phyloP scores from a whole-genome alignment of 2,329 filamentous ascomycete species.

The Proliferodiscus dingleyae region DNA sequence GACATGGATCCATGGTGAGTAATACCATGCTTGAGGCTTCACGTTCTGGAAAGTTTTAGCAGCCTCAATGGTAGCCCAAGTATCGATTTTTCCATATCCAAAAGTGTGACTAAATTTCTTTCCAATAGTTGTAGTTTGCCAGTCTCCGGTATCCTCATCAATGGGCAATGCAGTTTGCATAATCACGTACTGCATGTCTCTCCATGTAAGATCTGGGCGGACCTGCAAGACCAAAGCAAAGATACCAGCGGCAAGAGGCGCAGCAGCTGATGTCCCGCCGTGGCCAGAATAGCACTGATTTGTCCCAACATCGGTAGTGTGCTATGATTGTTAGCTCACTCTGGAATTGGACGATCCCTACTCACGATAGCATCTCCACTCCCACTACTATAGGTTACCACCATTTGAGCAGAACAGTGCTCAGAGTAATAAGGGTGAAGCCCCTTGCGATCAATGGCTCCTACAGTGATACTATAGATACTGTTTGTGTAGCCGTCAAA shows the following conservation, averaged over 20 bases:
- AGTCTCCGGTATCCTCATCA: conserved; percentile 67
- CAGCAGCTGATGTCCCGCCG: conserved; percentile 92
- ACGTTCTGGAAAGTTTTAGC: conserved; percentile 83
- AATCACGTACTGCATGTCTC: conserved; percentile 89
- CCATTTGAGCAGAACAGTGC: conserved; percentile 88
- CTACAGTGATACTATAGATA: conserved; percentile 97
- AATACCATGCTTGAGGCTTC: conserved; percentile 93
- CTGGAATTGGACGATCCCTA: background rate
- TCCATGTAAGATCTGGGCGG: conserved; percentile 84
- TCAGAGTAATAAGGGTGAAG: conserved; percentile 95
- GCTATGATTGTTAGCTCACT: conserved; percentile 39
- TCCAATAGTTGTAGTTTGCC: conserved; percentile 76
- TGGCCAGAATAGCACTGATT: conserved; percentile 77
- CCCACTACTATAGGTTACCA: conserved; percentile 95
- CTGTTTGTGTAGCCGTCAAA: conserved; percentile 99
- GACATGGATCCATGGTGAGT: conserved; percentile 90
- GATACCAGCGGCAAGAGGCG: conserved; percentile 86
- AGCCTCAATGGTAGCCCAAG: conserved; percentile 75
- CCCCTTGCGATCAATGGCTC: conserved; percentile 82
- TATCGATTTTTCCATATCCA: conserved; percentile 93
- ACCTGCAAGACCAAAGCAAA: conserved; percentile 82
- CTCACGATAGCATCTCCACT: conserved; percentile 74
- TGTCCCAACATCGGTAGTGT: conserved; percentile 89
- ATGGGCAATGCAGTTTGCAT: conserved; percentile 80
- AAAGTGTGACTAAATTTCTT: conserved; percentile 91